Percentiles rank a stretch among this genome's conserved stretches.
phyloP scores from a whole-genome alignment of 148 eudicot species.

The Vaccinium macrocarpon region DNA sequence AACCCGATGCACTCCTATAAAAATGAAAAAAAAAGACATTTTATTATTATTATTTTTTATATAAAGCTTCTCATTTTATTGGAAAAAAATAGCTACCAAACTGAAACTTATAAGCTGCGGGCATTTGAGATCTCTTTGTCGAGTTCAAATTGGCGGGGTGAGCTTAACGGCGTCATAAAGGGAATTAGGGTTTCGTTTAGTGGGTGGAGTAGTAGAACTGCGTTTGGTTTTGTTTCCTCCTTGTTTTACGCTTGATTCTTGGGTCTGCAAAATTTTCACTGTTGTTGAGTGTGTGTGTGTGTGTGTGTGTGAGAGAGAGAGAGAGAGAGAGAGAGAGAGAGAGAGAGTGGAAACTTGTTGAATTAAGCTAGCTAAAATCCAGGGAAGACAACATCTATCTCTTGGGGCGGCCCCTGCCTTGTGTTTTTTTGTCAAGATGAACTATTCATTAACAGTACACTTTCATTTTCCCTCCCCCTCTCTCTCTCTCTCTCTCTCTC shows the following conservation, averaged over 20 bases:
- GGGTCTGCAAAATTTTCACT: constrained; percentile 5
- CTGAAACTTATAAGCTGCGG: neutral
- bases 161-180: neutral
- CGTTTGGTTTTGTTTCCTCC: constrained; percentile 14
- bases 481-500: constrained; percentile 2
- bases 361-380: constrained; percentile 1
- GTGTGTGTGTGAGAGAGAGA: neutral
- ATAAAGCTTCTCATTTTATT: neutral
- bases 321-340: neutral
- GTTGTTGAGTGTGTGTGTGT: neutral
- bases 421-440: neutral
- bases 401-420: neutral
- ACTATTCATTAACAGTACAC: constrained; percentile 10
- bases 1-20: too few species aligned
- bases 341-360: neutral
- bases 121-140: neutral
- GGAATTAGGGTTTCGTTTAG: constrained; percentile 15
- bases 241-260: constrained; percentile 18
- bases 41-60: neutral
- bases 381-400: neutral
- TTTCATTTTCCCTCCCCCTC: neutral
- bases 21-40: neutral
- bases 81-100: neutral
- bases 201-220: neutral
- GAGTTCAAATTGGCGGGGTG: neutral